Conservation (phyloP, 78 protist genomes). For the Creolimax fragrantissima region DNA sequence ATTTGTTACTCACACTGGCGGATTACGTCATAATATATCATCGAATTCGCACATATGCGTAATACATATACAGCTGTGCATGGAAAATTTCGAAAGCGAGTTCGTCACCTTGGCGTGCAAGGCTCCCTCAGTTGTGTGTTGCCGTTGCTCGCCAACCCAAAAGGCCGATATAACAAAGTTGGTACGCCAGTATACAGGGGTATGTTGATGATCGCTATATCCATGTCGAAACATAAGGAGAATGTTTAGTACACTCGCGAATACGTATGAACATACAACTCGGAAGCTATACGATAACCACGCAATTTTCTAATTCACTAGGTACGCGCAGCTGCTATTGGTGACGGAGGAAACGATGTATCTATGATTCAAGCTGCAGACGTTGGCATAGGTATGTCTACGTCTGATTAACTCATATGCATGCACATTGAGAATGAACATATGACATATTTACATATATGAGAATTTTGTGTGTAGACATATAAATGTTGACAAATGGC, state of each 20-base stretch:
- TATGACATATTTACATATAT: too few relatives aligned
- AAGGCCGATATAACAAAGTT: constrained; percentile 58
- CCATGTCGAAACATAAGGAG: too few relatives aligned
- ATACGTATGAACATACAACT: too few relatives aligned
- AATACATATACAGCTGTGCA: not conserved
- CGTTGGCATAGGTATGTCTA: constrained; percentile 89
- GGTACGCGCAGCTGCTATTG: constrained; percentile 39
- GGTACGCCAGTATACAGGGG: constrained; percentile 15
- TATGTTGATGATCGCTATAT: too few relatives aligned
- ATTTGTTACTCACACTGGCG: too few relatives aligned
- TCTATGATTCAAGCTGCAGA: constrained; percentile 95
- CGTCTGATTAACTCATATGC: not conserved
- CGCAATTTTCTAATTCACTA: not conserved
- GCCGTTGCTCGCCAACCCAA: constrained; percentile 48
- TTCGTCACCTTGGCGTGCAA: not conserved
- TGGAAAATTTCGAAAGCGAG: not conserved
- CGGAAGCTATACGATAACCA: too few relatives aligned
- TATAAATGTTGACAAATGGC: constrained; percentile 30
- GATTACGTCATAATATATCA: not conserved
- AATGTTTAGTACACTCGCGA: too few relatives aligned
- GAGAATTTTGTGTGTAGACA: not conserved
- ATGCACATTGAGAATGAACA: too few relatives aligned
- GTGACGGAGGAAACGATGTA: constrained; percentile 99
- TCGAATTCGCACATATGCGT: not conserved
- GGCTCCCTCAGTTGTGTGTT: constrained; percentile 38